Base-by-base conservation (phyloP, 805 yeast genomes). In the Huiozyma sinensis region DNA sequence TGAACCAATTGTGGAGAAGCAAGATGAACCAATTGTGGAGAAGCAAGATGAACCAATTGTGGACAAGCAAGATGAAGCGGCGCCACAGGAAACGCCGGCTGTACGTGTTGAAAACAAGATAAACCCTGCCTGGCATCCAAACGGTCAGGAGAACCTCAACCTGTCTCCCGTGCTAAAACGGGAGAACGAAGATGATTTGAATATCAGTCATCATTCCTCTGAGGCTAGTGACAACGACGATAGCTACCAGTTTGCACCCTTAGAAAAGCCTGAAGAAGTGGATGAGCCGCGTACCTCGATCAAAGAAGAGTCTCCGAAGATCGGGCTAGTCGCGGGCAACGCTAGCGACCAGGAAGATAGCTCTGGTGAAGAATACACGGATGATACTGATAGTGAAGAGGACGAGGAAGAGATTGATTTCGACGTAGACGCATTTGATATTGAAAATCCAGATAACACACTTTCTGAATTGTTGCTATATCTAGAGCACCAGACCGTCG, bases 401-500 rank as follows among this genome's bases (percentile, higher is more conserved):
- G 50, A 47, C 11, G 60, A 50, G 7, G 49, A 50, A 1, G 52
- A 49, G 17, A 46, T 45, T 11, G 49, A 77, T 3, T 83, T 82
- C 64, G 82, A 81, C 61, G 70, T 84, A 42, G 83, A 81, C 45
- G 75, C 79, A 32, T 86, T 84, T 63, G 87, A 85, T 63, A 80
- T 84, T 43, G 81, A 81, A 45, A 84, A 86, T 55, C 95, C 95
- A 1, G 97, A 89, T 56, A 85, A 86, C 59, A 83, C 95, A 1
- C 72, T 89, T 50, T 78, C 86, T 6, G 94, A 87, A 55, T 77
- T 90, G 47, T 75, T 89, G 54, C 70, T 80, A 29, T 90, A 88
- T 60, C 71, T 90, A 55, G 97, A 90, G 61, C 95, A 87, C 63
- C 95, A 89, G 65, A 89, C 97, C 0, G 89, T 85, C 12, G 83